Base-by-base conservation (phyloP, 129 eudicot genomes). In the Flaveria trinervia region DNA sequence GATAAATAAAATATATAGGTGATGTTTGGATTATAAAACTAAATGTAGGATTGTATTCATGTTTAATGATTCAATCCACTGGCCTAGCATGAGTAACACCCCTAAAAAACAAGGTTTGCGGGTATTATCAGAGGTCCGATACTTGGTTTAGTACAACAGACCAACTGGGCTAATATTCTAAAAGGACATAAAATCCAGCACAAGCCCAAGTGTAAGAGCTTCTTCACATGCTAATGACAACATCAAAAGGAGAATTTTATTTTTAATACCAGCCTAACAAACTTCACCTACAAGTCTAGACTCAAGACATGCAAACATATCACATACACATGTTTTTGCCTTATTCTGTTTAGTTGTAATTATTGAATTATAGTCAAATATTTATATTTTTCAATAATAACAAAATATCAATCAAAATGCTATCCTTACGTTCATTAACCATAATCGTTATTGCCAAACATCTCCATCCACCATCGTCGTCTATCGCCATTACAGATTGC, bases 191-290 rank as follows among this genome's bases (percentile, higher is more conserved):
- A 57, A 57, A 57, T 20, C 65, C 65, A 22, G 65, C 65, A 57
- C 16, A 57, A 22, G 26, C 22, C 65, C 22, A 22, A 36, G 33
- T 57, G 65, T 57, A 22, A 57, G 65, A 22, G 36, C 36, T 57
- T 57, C 65, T 57, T 57, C 65, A 57, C 65, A 57, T 57, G 65
- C 65, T 9, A 57, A 57, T 57, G 65, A 57, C 65, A 57, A 57
- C 65, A 0, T 36, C 33, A 22, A 57, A 57, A 22, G 30, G 5
- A 22, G 7, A 57, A 56, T n/a, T 11, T 33, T 4, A 20, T 57
- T 57, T 22, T 57, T 22, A 20, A 23, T 9, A 12, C 15, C 65
- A 57, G 22, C 65, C 65, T 20, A 62, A 62, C 39, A 15, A 23
- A 62, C 68, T 62, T 62, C 68, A 26, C 39, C 22, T 62, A 62